Evolutionary conservation across 1,284 basidiomycete genomes (phyloP).

Genomic region (Porogramme epimiltina): DNA sequence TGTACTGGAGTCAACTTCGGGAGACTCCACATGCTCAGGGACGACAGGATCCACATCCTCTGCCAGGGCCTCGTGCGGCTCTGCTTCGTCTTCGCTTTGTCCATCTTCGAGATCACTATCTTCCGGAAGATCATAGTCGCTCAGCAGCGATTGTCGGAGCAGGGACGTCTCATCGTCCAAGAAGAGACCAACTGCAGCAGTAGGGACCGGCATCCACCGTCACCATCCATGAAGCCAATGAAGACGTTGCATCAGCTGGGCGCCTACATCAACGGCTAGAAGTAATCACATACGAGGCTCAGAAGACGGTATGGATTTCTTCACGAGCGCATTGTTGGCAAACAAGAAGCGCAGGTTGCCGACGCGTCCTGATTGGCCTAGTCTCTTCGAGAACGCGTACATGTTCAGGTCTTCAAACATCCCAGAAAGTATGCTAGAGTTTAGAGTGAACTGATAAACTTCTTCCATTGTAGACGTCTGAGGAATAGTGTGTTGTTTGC

Average conservation of each 20-base stretch:
- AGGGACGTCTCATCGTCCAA: background rate
- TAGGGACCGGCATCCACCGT: no score
- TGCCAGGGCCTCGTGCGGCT: background rate
- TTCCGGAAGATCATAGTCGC: constrained; percentile 2
- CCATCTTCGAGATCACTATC: constrained; percentile 18
- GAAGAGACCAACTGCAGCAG: background rate
- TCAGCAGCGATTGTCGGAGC: background rate
- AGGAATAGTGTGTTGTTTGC: no score
- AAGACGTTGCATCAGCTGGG: no score
- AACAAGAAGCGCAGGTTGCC: background rate
- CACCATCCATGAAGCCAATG: no score
- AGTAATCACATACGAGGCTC: no score
- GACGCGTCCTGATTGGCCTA: background rate
- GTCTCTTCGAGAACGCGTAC: constrained; percentile 1
- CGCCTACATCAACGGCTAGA: no score
- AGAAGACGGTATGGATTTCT: no score
- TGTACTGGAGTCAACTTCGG: background rate
- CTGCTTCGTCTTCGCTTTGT: background rate
- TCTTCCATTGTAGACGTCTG: constrained; percentile 5
- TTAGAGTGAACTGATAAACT: constrained; percentile 9
- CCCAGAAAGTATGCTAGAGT: constrained; percentile 10
- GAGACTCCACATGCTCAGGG: no score
- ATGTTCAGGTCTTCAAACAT: constrained; percentile 8
- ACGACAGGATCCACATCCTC: background rate
- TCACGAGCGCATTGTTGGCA: constrained; percentile 5